Evolutionary conservation across 2,329 filamentous ascomycete species (phyloP).

Genomic region (Aspergillus intermedius): DNA sequence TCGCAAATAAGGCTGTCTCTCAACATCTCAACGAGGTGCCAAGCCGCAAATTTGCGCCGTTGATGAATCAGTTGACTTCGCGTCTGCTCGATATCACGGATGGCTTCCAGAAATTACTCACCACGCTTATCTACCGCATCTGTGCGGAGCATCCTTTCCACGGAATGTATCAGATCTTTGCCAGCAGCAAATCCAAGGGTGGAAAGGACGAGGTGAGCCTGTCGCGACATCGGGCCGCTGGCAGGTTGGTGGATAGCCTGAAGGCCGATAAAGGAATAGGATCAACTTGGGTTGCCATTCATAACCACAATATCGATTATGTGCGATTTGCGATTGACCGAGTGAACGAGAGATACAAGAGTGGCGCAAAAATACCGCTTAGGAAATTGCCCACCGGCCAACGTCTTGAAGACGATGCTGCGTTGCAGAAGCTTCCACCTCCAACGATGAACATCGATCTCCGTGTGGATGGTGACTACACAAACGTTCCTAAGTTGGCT

Average conservation of each 20-base stretch:
- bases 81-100: conserved; percentile 65
- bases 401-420: conserved; percentile 57
- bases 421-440: conserved; percentile 68
- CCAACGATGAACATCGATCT: conserved; percentile 82
- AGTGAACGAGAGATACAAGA: conserved; percentile 58
- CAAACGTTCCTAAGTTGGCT: conserved; percentile 63
- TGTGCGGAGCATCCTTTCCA: conserved; percentile 93
- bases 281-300: conserved; percentile 63
- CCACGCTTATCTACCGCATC: conserved; percentile 69
- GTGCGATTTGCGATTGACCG: conserved; percentile 43
- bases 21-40: conserved; percentile 67
- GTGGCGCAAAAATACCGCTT: conserved; percentile 57
- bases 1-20: conserved; percentile 70
- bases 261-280: conserved; percentile 45
- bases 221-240: conserved; percentile 68
- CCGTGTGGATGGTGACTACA: conserved; percentile 67
- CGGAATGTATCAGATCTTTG: conserved; percentile 94
- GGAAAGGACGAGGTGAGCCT: conserved; percentile 67
- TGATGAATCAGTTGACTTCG: conserved; percentile 97
- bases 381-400: conserved; percentile 59
- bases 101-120: conserved; percentile 70
- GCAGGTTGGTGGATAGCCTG: conserved; percentile 58
- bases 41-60: conserved; percentile 80
- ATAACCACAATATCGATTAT: conserved; percentile 64
- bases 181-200: conserved; percentile 62